phyloP scores from a whole-genome alignment of 1,139 yeast genomes.

The Nakaseomyces bracarensis region DNA sequence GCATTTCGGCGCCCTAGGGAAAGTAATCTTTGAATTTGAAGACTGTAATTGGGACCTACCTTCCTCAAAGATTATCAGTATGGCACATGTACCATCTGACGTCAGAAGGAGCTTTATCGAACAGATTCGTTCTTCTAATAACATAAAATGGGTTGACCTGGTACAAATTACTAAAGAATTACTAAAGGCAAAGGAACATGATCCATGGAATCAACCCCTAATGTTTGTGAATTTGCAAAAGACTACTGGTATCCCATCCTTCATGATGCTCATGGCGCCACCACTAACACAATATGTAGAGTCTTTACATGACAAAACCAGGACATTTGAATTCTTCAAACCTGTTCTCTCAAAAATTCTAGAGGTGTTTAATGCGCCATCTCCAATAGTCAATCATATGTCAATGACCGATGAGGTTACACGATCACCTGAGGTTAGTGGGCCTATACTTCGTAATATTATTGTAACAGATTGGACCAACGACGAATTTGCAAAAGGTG shows the following conservation, averaged over 20 bases:
- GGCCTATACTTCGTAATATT: slow-evolving; percentile 44
- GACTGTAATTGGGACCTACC: slow-evolving; percentile 55
- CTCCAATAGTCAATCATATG: slow-evolving; percentile 17
- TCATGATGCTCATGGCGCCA: slow-evolving; percentile 58
- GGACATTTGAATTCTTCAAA: slow-evolving; percentile 38
- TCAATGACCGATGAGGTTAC: not conserved
- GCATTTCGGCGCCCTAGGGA: slow-evolving; percentile 69
- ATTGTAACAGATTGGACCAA: slow-evolving; percentile 61
- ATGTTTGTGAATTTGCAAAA: slow-evolving; percentile 40
- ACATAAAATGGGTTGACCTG: slow-evolving; percentile 11
- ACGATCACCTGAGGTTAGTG: slow-evolving; percentile 9
- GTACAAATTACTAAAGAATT: slow-evolving; percentile 6
- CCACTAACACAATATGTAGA: slow-evolving; percentile 54
- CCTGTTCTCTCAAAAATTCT: slow-evolving; percentile 36
- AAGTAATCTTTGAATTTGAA: slow-evolving; percentile 66
- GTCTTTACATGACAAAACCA: slow-evolving; percentile 31
- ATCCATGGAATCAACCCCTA: slow-evolving; percentile 46
- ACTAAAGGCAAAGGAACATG: slow-evolving; percentile 9
- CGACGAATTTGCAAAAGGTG: slow-evolving; percentile 62
- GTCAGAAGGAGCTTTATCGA: not conserved
- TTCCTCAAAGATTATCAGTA: slow-evolving; percentile 20
- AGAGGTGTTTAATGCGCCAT: slow-evolving; percentile 15
- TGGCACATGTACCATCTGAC: slow-evolving; percentile 16
- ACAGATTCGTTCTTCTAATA: slow-evolving; percentile 13
- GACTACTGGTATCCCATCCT: slow-evolving; percentile 38